A percentile compares a stretch with the other conserved stretches of the same genome.
Evolutionary conservation across 1,139 yeast species (phyloP).

Genomic region (Zygotorulaspora mrakii): DNA sequence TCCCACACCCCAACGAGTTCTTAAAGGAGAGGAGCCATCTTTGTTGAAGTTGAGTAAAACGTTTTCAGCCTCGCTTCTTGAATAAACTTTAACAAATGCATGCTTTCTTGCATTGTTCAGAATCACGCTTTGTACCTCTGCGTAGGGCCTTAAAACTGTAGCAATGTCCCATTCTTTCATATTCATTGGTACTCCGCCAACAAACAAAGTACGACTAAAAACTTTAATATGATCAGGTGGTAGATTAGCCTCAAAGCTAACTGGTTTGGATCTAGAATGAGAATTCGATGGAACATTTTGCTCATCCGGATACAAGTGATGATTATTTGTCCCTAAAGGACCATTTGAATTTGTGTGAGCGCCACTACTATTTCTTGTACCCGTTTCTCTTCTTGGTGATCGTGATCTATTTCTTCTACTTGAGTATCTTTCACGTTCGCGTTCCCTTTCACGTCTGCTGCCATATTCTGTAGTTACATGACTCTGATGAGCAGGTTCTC

Average conservation of each 20-base stretch:
- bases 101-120: constrained; percentile 86
- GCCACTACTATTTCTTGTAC: constrained; percentile 15
- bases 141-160: constrained; percentile 71
- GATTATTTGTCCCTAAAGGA: constrained; percentile 31
- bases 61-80: constrained; percentile 88
- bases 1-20: constrained; percentile 98
- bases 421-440: constrained; percentile 26
- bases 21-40: constrained; percentile 55
- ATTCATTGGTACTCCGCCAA: constrained; percentile 85
- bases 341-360: constrained; percentile 21
- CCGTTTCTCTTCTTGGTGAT: constrained; percentile 25
- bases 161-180: constrained; percentile 76
- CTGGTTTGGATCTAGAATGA: constrained; percentile 68
- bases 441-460: constrained; percentile 35
- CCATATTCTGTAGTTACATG: constrained; percentile 30
- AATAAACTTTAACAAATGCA: constrained; percentile 93
- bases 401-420: constrained; percentile 38
- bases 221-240: constrained; percentile 84
- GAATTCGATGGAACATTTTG: constrained; percentile 64
- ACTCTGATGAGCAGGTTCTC: constrained; percentile 8
- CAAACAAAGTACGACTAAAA: constrained; percentile 80
- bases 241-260: constrained; percentile 62
- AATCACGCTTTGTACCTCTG: constrained; percentile 90
- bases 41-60: constrained; percentile 57
- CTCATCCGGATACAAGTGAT: constrained; percentile 47